Evolutionary conservation across 306 rosid species (phyloP).

Genomic region (Cicer judaicum): DNA sequence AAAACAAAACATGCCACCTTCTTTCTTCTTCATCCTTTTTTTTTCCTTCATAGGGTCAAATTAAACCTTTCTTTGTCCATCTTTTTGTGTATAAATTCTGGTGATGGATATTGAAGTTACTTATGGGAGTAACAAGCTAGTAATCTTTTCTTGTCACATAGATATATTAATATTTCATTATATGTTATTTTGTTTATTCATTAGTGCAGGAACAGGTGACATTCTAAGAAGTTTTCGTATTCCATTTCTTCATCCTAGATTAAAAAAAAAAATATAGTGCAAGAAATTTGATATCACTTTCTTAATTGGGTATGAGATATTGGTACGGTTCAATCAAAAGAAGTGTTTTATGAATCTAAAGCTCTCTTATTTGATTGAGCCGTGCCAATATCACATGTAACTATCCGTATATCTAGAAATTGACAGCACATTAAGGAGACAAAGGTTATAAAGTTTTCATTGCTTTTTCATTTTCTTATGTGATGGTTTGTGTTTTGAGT

Average conservation of each 20-base stretch:
- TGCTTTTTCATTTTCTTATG: conserved; percentile 11
- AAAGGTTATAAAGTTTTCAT: conserved; percentile 5
- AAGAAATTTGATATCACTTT: conserved; percentile 1
- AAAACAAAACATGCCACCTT: conserved; percentile 45
- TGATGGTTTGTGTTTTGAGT: conserved; percentile 30
- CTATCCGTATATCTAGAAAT: conserved; percentile 4
- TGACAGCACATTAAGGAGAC: background rate
- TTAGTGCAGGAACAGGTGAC: conserved; percentile 28
- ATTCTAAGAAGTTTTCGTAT: no score
- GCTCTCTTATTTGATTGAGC: conserved; percentile 83
- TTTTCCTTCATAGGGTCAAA: conserved; percentile 36
- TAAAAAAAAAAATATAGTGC: background rate
- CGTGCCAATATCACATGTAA: conserved; percentile 86
- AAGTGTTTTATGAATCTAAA: conserved; percentile 52
- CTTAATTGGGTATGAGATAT: conserved; percentile 57
- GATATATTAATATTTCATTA: background rate
- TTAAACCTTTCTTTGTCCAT: conserved; percentile 35
- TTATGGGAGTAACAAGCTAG: background rate
- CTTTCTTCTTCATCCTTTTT: conserved; percentile 31
- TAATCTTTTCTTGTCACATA: conserved; percentile 38
- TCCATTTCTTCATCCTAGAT: no score
- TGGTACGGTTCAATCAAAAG: conserved; percentile 85
- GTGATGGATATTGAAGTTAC: conserved; percentile 20
- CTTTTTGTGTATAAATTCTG: conserved; percentile 4
- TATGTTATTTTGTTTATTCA: conserved; percentile 17